Conservation (phyloP, 345 rosid genomes). For the Citrus cavaleriei region DNA sequence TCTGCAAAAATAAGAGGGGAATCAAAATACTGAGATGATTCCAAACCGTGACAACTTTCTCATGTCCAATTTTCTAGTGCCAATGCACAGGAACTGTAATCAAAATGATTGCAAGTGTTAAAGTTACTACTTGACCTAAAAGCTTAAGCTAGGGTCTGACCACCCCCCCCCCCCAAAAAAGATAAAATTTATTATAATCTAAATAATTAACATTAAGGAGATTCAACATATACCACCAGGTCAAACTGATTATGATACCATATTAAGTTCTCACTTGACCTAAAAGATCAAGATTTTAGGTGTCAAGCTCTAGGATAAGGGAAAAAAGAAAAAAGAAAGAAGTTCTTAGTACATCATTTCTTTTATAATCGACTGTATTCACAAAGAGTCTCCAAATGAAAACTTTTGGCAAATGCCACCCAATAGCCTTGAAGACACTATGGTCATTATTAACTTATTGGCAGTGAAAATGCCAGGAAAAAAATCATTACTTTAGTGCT, state of each 20-base stretch:
- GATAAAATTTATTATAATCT: not conserved
- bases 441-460: not conserved
- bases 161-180: not conserved
- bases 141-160: not conserved
- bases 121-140: not conserved
- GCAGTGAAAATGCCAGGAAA: constrained; percentile 8
- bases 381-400: not conserved
- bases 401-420: not conserved
- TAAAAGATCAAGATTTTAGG: not conserved
- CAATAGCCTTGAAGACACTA: not conserved
- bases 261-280: not conserved
- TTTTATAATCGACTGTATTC: not conserved
- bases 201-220: not conserved
- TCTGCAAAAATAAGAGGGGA: constrained; percentile 42
- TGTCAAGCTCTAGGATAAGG: not conserved
- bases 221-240: not conserved
- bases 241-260: not conserved
- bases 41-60: not conserved
- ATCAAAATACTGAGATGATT: not conserved
- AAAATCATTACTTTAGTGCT: constrained; percentile 60
- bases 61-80: not conserved
- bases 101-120: not conserved
- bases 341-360: not conserved
- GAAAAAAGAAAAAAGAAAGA: not conserved
- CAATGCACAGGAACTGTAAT: not conserved